Conservation (phyloP, 495 filamentous ascomycete species). For the Annulohypoxylon nitens region DNA sequence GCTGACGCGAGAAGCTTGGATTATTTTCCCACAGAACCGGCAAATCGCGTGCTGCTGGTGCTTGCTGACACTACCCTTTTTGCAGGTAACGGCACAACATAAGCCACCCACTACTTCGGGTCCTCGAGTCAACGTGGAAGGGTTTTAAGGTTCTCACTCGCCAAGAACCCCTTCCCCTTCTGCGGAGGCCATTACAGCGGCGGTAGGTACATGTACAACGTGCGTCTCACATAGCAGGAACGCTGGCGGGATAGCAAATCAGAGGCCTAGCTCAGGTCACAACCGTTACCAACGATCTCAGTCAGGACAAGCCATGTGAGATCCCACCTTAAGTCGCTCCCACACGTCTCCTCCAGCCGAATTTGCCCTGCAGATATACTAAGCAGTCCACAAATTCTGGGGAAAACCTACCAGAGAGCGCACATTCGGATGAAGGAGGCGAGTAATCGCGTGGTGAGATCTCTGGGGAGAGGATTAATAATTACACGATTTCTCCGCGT, state of each 20-base stretch:
- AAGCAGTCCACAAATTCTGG: slow-evolving; percentile 1
- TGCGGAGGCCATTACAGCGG: slow-evolving; percentile 44
- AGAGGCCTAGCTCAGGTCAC: slow-evolving; percentile 39
- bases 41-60: slow-evolving; percentile 43
- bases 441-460: slow-evolving; percentile 10
- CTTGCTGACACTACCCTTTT: slow-evolving; percentile 43
- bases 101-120: slow-evolving; percentile 47
- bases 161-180: slow-evolving; percentile 39
- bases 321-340: slow-evolving; percentile 41
- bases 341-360: slow-evolving; percentile 19
- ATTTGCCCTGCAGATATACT: slow-evolving; percentile 24
- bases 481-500: slow-evolving; percentile 20
- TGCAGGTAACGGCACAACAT: slow-evolving; percentile 42
- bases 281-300: slow-evolving; percentile 48
- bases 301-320: slow-evolving; percentile 39
- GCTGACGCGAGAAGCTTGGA: slow-evolving; percentile 50
- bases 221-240: slow-evolving; percentile 32
- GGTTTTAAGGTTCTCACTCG: slow-evolving; percentile 48
- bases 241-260: slow-evolving; percentile 33
- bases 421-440: slow-evolving; percentile 6
- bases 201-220: slow-evolving; percentile 44
- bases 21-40: slow-evolving; percentile 27
- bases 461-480: slow-evolving; percentile 9
- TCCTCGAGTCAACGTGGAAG: slow-evolving; percentile 40
- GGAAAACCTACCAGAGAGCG: slow-evolving; percentile 7